Percentiles rank a stretch among this genome's conserved stretches.
These are phyloP conservation scores for Alternaria longipes DNA, from an alignment of 2,329 filamentous ascomycete species.

Conservation along the genomic window DNA sequence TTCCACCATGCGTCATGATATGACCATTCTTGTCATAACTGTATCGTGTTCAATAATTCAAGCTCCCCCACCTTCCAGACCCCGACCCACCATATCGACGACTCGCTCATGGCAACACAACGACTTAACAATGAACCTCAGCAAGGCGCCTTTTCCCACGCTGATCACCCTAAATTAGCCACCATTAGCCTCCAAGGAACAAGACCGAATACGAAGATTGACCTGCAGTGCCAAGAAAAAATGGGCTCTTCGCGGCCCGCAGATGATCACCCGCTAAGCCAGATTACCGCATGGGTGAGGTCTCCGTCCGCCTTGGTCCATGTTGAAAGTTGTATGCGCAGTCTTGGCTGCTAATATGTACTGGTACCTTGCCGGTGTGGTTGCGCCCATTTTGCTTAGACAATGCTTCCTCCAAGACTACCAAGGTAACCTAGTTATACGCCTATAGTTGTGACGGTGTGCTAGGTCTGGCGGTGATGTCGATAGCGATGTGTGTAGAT, in stretches of 20 bases:
- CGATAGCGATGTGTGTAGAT: background rate
- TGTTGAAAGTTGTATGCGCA: background rate
- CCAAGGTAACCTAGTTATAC: background rate
- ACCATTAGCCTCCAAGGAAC: background rate
- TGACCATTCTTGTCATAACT: background rate
- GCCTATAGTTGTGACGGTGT: background rate
- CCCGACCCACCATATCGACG: too few relatives aligned
- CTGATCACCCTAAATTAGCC: background rate
- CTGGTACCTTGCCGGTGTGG: background rate
- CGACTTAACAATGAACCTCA: too few relatives aligned
- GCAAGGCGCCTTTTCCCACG: background rate
- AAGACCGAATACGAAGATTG: slow-evolving; percentile 9
- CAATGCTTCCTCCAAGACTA: background rate
- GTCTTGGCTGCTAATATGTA: background rate
- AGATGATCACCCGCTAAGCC: background rate
- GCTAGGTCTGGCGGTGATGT: background rate
- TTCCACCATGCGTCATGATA: background rate
- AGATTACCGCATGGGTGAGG: background rate
- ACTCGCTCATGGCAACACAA: too few relatives aligned
- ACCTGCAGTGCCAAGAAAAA: slow-evolving; percentile 1
- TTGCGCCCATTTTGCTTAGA: background rate
- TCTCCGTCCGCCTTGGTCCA: slow-evolving; percentile 1
- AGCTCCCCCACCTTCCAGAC: background rate
- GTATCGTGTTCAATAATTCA: background rate
- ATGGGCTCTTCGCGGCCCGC: background rate